These are phyloP conservation scores for Aspergillus floridensis DNA, from an alignment of 2,329 filamentous ascomycete species.

Conservation along the genomic window DNA sequence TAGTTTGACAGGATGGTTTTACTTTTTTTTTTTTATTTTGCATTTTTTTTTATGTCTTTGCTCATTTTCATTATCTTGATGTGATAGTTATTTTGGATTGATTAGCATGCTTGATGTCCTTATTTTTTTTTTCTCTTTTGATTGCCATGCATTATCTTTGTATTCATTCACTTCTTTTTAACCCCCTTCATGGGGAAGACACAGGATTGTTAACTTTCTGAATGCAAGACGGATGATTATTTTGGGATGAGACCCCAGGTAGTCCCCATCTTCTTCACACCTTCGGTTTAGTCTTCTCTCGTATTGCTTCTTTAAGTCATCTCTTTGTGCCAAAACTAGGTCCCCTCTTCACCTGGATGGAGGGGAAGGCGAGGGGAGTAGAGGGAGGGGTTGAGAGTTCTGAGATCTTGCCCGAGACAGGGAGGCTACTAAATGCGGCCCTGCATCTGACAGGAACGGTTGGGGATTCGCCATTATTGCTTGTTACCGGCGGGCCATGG, in stretches of 20 bases:
- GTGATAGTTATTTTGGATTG: constrained; percentile 13
- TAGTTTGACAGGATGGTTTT: background rate
- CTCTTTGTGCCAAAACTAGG: constrained; percentile 4
- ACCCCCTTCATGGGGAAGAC: background rate
- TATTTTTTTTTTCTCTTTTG: constrained; percentile 12
- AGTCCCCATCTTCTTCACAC: background rate
- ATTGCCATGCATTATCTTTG: background rate
- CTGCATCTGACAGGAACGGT: constrained; percentile 1
- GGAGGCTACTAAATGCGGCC: constrained; percentile 5
- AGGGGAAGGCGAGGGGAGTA: background rate
- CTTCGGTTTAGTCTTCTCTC: background rate
- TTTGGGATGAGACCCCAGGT: background rate
- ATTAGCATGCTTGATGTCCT: constrained; percentile 13
- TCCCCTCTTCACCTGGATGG: background rate
- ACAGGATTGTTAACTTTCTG: background rate
- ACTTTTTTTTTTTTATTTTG: constrained; percentile 9
- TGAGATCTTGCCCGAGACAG: background rate
- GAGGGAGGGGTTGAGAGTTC: background rate
- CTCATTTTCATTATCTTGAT: constrained; percentile 10
- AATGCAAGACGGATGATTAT: background rate
- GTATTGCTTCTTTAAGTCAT: background rate
- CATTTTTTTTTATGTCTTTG: constrained; percentile 2
- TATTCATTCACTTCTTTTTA: constrained; percentile 3
- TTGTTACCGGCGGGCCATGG: background rate
- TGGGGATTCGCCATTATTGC: constrained; percentile 1